phyloP scores from a whole-genome alignment of 371 early-diverging fungal species.

The Mucor ambiguus region DNA sequence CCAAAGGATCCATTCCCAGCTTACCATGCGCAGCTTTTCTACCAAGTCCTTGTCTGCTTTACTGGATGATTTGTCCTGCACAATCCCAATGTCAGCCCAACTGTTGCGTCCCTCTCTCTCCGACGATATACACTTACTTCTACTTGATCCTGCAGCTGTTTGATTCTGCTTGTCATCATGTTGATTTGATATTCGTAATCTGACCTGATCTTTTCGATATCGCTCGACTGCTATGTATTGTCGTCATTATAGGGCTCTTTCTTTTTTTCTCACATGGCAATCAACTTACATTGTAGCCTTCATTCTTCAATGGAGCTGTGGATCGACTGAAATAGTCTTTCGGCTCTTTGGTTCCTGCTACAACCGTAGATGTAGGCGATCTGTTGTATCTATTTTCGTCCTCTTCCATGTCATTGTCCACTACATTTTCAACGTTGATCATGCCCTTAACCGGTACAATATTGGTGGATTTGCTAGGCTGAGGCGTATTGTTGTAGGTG shows the following conservation, averaged over 20 bases:
- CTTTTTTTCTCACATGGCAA: not conserved
- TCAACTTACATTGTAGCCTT: conserved; percentile 3
- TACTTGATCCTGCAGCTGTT: conserved; percentile 34
- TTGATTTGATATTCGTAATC: conserved; percentile 68
- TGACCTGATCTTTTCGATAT: conserved; percentile 36
- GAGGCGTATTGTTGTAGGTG: conserved; percentile 8
- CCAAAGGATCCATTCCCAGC: not conserved
- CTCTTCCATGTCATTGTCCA: conserved; percentile 5
- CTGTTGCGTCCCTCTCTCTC: not conserved
- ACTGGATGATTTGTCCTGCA: not conserved
- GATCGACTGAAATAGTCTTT: conserved; percentile 25
- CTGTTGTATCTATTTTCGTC: conserved; percentile 22
- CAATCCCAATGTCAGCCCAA: not conserved
- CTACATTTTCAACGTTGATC: conserved; percentile 43
- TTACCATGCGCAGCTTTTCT: not conserved
- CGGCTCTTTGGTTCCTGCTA: not conserved
- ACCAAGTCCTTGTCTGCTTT: not conserved
- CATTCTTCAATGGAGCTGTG: not conserved
- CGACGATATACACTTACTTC: not conserved
- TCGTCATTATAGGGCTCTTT: not conserved
- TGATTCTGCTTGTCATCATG: conserved; percentile 41
- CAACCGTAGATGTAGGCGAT: conserved; percentile 8
- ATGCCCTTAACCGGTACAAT: conserved; percentile 52
- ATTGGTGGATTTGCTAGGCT: conserved; percentile 48
- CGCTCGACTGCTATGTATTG: not conserved